Base-by-base conservation (phyloP, 2,329 filamentous ascomycete genomes). In the Berkeleyomyces rouxiae region DNA sequence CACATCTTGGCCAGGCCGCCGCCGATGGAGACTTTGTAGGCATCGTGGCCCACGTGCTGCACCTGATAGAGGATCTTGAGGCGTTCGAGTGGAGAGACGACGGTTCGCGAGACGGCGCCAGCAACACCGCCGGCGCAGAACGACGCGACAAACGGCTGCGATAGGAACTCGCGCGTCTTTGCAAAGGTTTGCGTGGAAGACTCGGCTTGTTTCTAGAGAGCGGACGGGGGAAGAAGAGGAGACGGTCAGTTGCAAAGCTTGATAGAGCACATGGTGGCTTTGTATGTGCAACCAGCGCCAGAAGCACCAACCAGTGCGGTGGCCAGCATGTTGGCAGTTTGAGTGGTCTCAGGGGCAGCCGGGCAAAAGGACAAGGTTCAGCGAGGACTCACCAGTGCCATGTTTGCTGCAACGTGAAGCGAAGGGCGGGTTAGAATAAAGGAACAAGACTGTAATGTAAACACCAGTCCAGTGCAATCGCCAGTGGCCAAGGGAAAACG, bases 21-120 rank as follows among this genome's bases (percentile, higher is more conserved):
- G 68, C 85, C 83, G 64, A 97, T 89, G 13, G 90, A 93, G 73
- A 96, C 78, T 72, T 93, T 92, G 76, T 99, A 99, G 70, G 96
- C 92, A 68, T 89, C 87, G 70, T 90, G 84, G 16, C 91, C 92
- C 59, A 81, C 87, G 70, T 88, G 95, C 76, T 99, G 93, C 37
- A 99, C 82, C 73, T 99, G 93, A 73, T 96, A 90, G n/a, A 99
- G 79, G 68, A 99, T 99, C 77, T 99, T 97, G 64, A 99, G 80
- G 67, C 93, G 84, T 75, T 99, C 93, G 44, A 99, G 83, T 3
- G 93, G 93, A 13, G 92, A 97, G 3, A 99, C 93, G 58, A 97
- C 92, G 33, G 93, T 99, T 71, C 93, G 84, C 40, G 93, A 97
- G n/a, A 99, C 92, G 51, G 93, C 93, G 64, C 93, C 93, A 13